These are phyloP conservation scores for Coemansia sp. DNA, from an alignment of 192 early-diverging fungal genomes.

Conservation along the genomic window DNA sequence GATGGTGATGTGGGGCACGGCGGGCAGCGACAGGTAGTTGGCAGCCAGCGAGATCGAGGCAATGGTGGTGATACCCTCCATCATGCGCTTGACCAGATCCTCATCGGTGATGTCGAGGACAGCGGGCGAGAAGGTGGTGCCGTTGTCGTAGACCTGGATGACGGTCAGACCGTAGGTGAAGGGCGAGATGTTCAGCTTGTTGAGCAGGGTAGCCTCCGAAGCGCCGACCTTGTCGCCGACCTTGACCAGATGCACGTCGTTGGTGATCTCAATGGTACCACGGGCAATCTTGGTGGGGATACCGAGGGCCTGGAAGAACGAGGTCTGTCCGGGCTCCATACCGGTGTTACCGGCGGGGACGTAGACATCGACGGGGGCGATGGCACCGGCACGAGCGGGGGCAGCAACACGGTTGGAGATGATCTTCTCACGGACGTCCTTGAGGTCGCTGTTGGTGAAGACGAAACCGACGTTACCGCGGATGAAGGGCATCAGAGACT, in stretches of 20 bases:
- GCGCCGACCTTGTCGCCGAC: constrained; percentile 91
- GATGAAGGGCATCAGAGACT: constrained; percentile 80
- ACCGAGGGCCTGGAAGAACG: constrained; percentile 99
- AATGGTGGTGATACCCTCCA: constrained; percentile 69
- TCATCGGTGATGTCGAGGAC: constrained; percentile 90
- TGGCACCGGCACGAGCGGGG: constrained; percentile 92
- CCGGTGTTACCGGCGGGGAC: constrained; percentile 98
- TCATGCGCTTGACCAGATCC: constrained; percentile 62
- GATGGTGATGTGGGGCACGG: constrained; percentile 94
- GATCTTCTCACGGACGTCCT: constrained; percentile 89
- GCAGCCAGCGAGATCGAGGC: constrained; percentile 80
- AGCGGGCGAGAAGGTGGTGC: constrained; percentile 79
- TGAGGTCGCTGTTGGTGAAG: constrained; percentile 98
- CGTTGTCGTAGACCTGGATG: constrained; percentile 88
- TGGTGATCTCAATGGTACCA: constrained; percentile 99
- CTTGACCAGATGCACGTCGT: constrained; percentile 91
- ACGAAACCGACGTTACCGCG: constrained; percentile 98
- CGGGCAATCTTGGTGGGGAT: constrained; percentile 99
- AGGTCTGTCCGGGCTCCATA: constrained; percentile 99
- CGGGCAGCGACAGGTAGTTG: constrained; percentile 75
- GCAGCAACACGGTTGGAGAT: constrained; percentile 92
- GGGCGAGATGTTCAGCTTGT: constrained; percentile 99
- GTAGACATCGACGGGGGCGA: constrained; percentile 91
- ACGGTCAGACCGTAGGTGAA: constrained; percentile 99
- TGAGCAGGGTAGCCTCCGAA: constrained; percentile 96